Base-by-base conservation (phyloP, 257 asterid genomes). In the Nicotiana sylvestris region DNA sequence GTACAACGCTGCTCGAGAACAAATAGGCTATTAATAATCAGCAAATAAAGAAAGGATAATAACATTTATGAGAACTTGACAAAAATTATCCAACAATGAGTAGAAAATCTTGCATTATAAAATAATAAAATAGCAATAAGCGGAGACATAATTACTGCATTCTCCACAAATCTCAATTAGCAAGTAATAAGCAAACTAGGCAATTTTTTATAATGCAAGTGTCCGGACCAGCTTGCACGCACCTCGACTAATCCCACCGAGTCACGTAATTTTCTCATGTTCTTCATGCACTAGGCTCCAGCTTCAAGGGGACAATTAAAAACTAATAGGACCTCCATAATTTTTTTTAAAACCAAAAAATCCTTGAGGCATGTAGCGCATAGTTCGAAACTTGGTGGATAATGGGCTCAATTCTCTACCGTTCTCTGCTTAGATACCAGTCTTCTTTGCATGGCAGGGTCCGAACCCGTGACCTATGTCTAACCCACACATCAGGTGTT, bases 221-320 rank as follows among this genome's bases (percentile, higher is more conserved):
- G 49, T 43, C 49, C 3, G 49, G 11, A 43, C 49, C 49, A 43
- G 11, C 49, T 43, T 43, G 2, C 11, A 43, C 49, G 49, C 2
- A 43, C 3, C 11, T 43, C 49, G 49, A 43, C 11, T 43, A 43
- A 43, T 43, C 7, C 49, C 49, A 43, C 0, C 11, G 49, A 43
- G 62, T 46, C n/a, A 49, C 13, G 39, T 49, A 74, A 74, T 74
- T 49, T 25, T 56, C 4, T 3, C 29, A 74, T 74, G 62, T 25
- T 74, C 39, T 46, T 49, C 62, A 27, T 49, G 79, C 79, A 70
- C 79, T 49, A 74, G 58, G 79, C 15, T 49, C 37, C 62, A 74
- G 17, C 62, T 49, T 74, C 8, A 46, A 25, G 39, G 78, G 18
- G 61, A 9, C 33, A 61, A n/a, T 25, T 43, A n/a, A 43, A 43